Percentiles rank a stretch among this genome's conserved stretches.
Conservation (phyloP, 2,329 filamentous ascomycete genomes). For the Rosellinia necatrix region DNA sequence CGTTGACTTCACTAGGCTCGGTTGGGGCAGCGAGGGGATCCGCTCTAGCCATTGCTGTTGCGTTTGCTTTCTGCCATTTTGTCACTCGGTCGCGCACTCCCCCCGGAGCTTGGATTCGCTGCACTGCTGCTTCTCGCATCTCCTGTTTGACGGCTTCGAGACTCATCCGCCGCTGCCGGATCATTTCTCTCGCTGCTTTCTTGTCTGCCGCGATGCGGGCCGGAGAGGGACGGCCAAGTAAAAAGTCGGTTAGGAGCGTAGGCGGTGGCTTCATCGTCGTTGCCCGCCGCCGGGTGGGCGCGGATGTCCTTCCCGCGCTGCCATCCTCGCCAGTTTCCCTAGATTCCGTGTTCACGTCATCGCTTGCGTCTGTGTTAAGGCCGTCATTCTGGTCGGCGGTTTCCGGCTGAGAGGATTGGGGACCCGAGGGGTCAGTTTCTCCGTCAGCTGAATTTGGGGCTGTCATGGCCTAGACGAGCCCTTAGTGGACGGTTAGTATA, state of each 20-base stretch:
- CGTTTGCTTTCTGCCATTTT: constrained; percentile 82
- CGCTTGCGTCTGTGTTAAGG: constrained; percentile 26
- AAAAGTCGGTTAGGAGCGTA: constrained; percentile 40
- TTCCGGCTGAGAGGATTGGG: constrained; percentile 29
- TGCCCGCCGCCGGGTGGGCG: constrained; percentile 35
- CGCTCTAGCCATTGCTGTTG: constrained; percentile 61
- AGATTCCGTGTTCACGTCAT: constrained; percentile 18
- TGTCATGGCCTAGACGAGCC: constrained; percentile 38
- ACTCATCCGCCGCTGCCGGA: constrained; percentile 58
- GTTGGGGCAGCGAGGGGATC: constrained; percentile 58
- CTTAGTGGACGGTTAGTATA: constrained; percentile 26
- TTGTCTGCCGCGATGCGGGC: constrained; percentile 57
- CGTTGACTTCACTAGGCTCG: constrained; percentile 65
- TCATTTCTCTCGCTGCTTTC: constrained; percentile 42
- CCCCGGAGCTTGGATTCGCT: constrained; percentile 64
- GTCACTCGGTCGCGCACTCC: constrained; percentile 80
- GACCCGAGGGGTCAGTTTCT: constrained; percentile 37
- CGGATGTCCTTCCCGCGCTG: constrained; percentile 30
- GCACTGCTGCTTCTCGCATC: constrained; percentile 63
- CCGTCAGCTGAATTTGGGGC: constrained; percentile 37
- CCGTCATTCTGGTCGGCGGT: constrained; percentile 27
- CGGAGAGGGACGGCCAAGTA: constrained; percentile 47
- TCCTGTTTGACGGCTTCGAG: constrained; percentile 63
- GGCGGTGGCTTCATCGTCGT: constrained; percentile 36
- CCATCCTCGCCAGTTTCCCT: constrained; percentile 30